Conservation (phyloP, 176 grass and related monocot genomes). For the Eleusine indica region DNA sequence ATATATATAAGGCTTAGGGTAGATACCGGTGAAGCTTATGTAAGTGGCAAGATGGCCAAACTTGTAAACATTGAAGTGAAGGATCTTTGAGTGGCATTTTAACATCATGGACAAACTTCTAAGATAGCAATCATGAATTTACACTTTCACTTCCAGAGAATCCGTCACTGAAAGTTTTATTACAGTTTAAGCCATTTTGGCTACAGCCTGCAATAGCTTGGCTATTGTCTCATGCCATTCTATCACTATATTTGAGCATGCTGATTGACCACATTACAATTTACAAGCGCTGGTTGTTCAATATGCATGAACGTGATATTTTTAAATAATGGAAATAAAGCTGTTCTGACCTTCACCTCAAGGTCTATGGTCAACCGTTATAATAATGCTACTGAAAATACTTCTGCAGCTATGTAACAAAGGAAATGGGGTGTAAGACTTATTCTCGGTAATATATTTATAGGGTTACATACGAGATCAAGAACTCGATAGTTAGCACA, state of each 20-base stretch:
- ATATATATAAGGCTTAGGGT: neutral
- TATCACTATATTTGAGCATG: too few species aligned
- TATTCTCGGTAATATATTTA: too few species aligned
- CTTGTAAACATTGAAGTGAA: conserved; percentile 56
- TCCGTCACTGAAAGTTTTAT: neutral
- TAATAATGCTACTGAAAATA: too few species aligned
- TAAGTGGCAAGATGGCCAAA: conserved; percentile 58
- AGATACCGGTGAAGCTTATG: conserved; percentile 72
- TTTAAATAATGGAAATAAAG: too few species aligned
- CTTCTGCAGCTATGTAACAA: too few species aligned
- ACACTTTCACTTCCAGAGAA: neutral
- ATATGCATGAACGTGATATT: neutral
- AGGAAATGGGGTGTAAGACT: too few species aligned
- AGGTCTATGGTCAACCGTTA: too few species aligned
- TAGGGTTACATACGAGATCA: too few species aligned
- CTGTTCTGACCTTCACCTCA: too few species aligned
- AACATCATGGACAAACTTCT: neutral
- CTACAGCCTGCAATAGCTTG: neutral
- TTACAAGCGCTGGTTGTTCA: neutral
- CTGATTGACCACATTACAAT: neutral
- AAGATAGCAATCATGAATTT: neutral
- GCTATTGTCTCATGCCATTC: neutral
- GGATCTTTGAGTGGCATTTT: conserved; percentile 50
- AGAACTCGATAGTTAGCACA: too few species aligned
- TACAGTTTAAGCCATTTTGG: neutral